Base-by-base conservation (phyloP, 1,284 basidiomycete species). In the Xanthoconium separans region DNA sequence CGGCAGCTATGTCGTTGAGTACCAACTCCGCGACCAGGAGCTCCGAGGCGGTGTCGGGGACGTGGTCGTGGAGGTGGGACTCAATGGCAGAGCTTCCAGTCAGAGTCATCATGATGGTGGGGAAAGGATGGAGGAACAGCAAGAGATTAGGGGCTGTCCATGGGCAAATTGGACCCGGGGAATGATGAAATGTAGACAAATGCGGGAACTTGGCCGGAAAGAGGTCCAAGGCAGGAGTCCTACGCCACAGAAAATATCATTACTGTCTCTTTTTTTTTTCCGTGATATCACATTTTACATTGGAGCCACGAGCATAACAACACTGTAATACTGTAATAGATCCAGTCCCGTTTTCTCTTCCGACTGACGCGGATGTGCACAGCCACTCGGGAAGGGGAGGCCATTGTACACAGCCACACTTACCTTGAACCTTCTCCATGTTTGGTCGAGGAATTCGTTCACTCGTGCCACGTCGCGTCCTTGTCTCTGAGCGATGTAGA, bases 1-100 rank as follows among this genome's bases (percentile, higher is more conserved):
- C 48, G 12, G 71, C 66, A 24, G 73, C 71, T n/a, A 81, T 66
- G 55, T 77, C 76, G 30, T 71, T 60, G 44, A 78, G 65, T 15
- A 57, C 51, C 43, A 75, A 67, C 48, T 71, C 53, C 13, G 51
- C 53, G 24, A 54, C 18, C 16, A 69, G 60, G 50, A 61, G 48
- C 46, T 64, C 55, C 46, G 66, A 65, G 15, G 53, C 56, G 6
- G 39, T 22, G 46, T 70, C 64, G 29, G 30, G n/a, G 39, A 8
- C 20, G 33, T 24, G 34, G 16, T 44, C 60, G 39, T 42, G 7
- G 50, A 36, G 43, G 15, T 57, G 53, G 29, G 24, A 15, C 55
- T 67, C 61, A 31, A 47, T 44, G 44, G 30, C 45, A 63, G 49
- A 58, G 55, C 43, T 50, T 42, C 50, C 52, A 22, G n/a, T 40